Base-by-base conservation (phyloP, 495 filamentous ascomycete genomes). In the Glutinoglossum americanum region DNA sequence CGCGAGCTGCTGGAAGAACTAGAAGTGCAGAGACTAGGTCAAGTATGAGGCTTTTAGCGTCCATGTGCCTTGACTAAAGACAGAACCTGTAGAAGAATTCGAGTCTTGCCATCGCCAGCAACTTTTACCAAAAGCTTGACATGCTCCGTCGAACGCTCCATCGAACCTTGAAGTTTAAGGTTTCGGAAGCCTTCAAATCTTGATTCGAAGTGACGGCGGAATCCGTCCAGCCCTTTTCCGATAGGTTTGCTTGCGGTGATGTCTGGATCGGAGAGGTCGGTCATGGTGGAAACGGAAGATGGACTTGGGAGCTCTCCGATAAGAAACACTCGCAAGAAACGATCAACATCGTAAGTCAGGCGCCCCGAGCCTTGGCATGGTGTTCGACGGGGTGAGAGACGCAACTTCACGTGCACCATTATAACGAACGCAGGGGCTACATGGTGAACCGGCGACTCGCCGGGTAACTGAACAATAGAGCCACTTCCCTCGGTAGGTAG, bases 11-110 rank as follows among this genome's bases (percentile, higher is more conserved):
- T 48, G 57, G n/a, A n/a, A n/a, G n/a, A n/a, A n/a, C n/a, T n/a
- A n/a, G 62, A 56, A 61, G 41, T 58, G 61, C 41, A 61, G 27
- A 51, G 55, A 63, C 58, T 51, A 61, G 60, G 51, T 63, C n/a
- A 54, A 61, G 61, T 19, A 63, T 55, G 27, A 61, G 27, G 47
- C 32, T 51, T 63, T 63, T 63, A 45, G 44, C 56, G 59, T 27
- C 61, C 61, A 59, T 54, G 35, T 61, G 57, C 19, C 35, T 63
- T 61, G 61, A 44, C 37, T 41, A 9, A 41, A 17, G 37, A 41
- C 37, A 41, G 37, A 41, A 41, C 32, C 37, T 41, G 37, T 17
- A 41, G 37, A 17, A 9, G 15, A 35, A 9, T 17, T 17, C 17
- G 37, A 41, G 37, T 41, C 37, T 41, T 41, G 17, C 37, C 37